These are phyloP conservation scores for Quercus agrifolia DNA, from an alignment of 306 rosid genomes.

Conservation along the genomic window DNA sequence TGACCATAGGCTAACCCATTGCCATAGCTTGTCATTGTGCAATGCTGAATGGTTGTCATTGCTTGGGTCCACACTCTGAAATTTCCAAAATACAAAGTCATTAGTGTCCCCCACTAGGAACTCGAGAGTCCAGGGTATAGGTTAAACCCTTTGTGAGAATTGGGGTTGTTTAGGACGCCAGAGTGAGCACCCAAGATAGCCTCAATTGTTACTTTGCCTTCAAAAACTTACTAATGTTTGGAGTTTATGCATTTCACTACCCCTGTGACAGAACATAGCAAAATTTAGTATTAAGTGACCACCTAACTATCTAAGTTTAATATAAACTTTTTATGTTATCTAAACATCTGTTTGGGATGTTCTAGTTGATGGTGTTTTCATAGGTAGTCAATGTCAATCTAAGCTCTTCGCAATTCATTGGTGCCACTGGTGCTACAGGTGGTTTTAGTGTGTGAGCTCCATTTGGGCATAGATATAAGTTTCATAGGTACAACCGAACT, in stretches of 20 bases:
- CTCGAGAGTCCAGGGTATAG: no score
- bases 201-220: not conserved
- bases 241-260: not conserved
- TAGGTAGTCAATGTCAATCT: no score
- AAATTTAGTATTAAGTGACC: not conserved
- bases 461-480: not conserved
- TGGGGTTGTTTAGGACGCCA: not conserved
- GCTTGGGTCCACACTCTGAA: not conserved
- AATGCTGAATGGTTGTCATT: no score
- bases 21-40: no score
- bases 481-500: not conserved
- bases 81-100: not conserved
- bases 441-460: not conserved
- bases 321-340: not conserved
- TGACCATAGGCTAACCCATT: no score
- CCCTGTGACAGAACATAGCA: not conserved
- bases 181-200: not conserved
- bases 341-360: not conserved
- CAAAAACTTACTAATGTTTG: not conserved
- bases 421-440: no score
- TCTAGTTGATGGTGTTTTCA: not conserved
- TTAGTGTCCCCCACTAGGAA: not conserved
- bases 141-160: not conserved
- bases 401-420: no score
- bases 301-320: not conserved